phyloP scores from a whole-genome alignment of 371 early-diverging fungal genomes.

The Mucor velutinosus region DNA sequence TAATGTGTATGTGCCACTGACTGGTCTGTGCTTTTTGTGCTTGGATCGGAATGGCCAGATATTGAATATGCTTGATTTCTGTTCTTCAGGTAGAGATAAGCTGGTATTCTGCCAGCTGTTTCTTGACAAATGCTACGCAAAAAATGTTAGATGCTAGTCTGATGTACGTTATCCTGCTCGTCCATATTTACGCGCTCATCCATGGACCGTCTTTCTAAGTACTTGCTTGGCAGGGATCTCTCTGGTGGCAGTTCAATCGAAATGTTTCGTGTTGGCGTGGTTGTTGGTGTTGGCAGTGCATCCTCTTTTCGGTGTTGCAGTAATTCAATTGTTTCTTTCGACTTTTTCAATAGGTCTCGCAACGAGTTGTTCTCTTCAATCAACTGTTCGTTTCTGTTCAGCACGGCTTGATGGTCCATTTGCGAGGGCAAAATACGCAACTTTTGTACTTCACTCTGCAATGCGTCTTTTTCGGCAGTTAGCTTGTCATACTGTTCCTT shows the following conservation, averaged over 20 bases:
- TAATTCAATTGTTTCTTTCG: conserved; percentile 32
- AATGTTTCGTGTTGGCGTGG: background rate
- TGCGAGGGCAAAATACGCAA: conserved; percentile 21
- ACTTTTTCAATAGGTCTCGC: conserved; percentile 27
- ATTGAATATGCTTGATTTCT: background rate
- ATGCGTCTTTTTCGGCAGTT: conserved; percentile 22
- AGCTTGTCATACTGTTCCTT: conserved; percentile 30
- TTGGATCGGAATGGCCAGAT: background rate
- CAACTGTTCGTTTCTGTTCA: conserved; percentile 10
- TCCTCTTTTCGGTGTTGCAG: conserved; percentile 14
- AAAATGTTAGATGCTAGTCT: background rate
- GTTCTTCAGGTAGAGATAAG: background rate
- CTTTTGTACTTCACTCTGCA: conserved; percentile 23
- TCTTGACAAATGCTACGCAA: conserved; percentile 2
- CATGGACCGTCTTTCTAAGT: conserved; percentile 7
- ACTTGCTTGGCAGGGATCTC: background rate
- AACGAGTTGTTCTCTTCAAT: conserved; percentile 32
- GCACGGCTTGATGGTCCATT: conserved; percentile 15
- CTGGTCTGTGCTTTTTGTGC: background rate
- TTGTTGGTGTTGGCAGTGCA: background rate
- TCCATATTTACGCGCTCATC: background rate
- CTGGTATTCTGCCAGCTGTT: background rate
- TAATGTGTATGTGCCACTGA: background rate
- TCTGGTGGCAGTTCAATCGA: background rate
- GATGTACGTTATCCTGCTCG: background rate